A percentile compares a stretch with the other conserved stretches of the same genome.
phyloP scores from a whole-genome alignment of 768 basidiomycete genomes.

The Myochromella boudieri region DNA sequence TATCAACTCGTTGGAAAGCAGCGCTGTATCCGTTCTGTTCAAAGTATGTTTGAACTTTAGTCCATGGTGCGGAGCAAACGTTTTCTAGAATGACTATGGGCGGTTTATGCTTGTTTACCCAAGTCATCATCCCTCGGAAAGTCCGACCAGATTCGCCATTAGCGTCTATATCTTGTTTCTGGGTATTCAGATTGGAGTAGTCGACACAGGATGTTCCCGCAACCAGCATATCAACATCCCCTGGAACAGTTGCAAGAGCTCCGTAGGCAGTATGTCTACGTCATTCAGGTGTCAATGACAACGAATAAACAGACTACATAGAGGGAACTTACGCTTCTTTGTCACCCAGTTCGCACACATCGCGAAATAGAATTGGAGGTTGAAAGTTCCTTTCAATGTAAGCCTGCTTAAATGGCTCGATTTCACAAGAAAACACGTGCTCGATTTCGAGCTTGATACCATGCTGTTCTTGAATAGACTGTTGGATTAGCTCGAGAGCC shows the following conservation, averaged over 20 bases:
- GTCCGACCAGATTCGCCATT: conserved; percentile 93
- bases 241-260: conserved; percentile 79
- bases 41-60: conserved; percentile 72
- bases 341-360: conserved; percentile 87
- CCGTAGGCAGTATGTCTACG: conserved; percentile 90
- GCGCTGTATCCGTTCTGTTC: conserved; percentile 77
- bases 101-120: conserved; percentile 85
- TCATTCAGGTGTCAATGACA: conserved; percentile 9
- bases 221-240: conserved; percentile 86
- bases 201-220: conserved; percentile 97
- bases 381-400: conserved; percentile 97
- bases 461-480: conserved; percentile 69
- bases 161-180: conserved; percentile 86
- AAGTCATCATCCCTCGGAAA: conserved; percentile 92
- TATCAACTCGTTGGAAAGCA: conserved; percentile 67
- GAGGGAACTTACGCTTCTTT: conserved; percentile 69
- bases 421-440: conserved; percentile 96
- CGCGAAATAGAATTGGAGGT: conserved; percentile 89
- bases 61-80: conserved; percentile 91
- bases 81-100: conserved; percentile 95
- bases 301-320: neutral
- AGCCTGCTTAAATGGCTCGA: conserved; percentile 96
- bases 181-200: conserved; percentile 93
- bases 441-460: conserved; percentile 68
- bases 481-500: conserved; percentile 81